A percentile compares a stretch with the other conserved stretches of the same genome.
These are phyloP conservation scores for Colletotrichum sp. DNA, from an alignment of 2,329 filamentous ascomycete genomes.

Conservation along the genomic window DNA sequence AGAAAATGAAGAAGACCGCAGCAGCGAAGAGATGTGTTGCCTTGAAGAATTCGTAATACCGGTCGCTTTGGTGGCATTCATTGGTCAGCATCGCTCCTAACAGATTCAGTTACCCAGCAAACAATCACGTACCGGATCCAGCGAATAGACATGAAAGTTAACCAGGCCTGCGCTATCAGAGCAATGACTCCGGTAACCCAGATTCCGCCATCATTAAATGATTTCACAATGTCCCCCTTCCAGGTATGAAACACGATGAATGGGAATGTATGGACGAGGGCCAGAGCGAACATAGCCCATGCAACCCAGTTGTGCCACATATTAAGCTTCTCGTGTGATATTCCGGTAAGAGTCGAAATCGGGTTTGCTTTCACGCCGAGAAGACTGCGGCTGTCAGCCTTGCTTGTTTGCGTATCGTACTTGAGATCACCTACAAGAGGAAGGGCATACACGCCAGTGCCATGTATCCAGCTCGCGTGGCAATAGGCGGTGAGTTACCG, in stretches of 20 bases:
- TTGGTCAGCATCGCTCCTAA: neutral
- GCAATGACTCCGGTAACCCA: conserved; percentile 63
- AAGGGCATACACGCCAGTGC: conserved; percentile 56
- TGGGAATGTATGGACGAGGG: conserved; percentile 63
- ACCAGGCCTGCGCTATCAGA: conserved; percentile 55
- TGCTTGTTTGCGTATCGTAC: neutral
- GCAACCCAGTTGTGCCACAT: conserved; percentile 59
- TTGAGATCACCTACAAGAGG: conserved; percentile 36
- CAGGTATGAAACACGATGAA: conserved; percentile 58
- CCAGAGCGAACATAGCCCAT: conserved; percentile 60
- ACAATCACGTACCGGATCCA: conserved; percentile 46
- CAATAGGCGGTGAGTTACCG: conserved; percentile 57
- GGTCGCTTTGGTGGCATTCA: conserved; percentile 39
- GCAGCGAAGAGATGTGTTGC: conserved; percentile 56
- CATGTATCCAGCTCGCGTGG: conserved; percentile 57
- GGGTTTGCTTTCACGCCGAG: conserved; percentile 60
- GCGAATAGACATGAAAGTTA: conserved; percentile 56
- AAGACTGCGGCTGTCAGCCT: conserved; percentile 27
- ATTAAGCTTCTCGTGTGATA: conserved; percentile 62
- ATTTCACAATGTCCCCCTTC: conserved; percentile 49
- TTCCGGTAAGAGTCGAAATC: conserved; percentile 56
- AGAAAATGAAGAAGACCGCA: conserved; percentile 59
- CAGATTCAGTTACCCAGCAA: neutral
- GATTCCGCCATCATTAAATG: conserved; percentile 47
- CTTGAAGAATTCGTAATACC: conserved; percentile 67